These are phyloP conservation scores for Davidsoniella eucalypti DNA, from an alignment of 2,329 filamentous ascomycete species.

Conservation along the genomic window DNA sequence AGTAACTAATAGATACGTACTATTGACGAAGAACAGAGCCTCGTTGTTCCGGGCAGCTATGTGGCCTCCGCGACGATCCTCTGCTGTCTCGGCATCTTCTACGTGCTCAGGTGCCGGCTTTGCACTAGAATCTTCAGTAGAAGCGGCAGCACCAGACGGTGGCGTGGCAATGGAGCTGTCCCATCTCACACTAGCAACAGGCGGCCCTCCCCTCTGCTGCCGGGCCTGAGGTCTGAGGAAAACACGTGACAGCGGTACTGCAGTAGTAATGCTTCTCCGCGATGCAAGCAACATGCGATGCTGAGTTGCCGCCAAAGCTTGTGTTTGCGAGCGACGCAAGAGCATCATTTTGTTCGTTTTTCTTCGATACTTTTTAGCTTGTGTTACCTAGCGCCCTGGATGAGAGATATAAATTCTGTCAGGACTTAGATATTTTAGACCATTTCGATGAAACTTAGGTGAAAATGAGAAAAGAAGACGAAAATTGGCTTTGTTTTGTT, in stretches of 20 bases:
- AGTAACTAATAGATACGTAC: constrained; percentile 29
- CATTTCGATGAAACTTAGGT: too few relatives aligned
- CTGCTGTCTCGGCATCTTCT: constrained; percentile 21
- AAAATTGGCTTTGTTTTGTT: too few relatives aligned
- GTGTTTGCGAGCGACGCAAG: constrained; percentile 7
- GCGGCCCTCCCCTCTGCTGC: too few relatives aligned
- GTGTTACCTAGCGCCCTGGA: not conserved
- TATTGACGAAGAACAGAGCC: constrained; percentile 79
- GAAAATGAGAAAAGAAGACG: too few relatives aligned
- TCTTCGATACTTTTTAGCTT: not conserved
- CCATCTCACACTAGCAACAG: constrained; percentile 5
- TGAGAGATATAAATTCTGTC: not conserved
- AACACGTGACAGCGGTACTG: too few relatives aligned
- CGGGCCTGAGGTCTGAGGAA: too few relatives aligned
- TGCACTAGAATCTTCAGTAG: too few relatives aligned
- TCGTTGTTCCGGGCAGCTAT: constrained; percentile 64
- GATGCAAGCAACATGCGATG: not conserved
- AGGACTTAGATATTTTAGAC: too few relatives aligned
- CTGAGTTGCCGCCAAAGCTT: not conserved
- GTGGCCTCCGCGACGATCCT: constrained; percentile 58
- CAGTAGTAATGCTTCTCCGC: too few relatives aligned
- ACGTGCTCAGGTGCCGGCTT: not conserved
- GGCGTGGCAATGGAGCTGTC: constrained; percentile 14
- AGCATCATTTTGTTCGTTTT: constrained; percentile 7
- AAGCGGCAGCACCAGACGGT: too few relatives aligned